phyloP scores from a whole-genome alignment of 139 green algal species.

The Closterium sp. region DNA sequence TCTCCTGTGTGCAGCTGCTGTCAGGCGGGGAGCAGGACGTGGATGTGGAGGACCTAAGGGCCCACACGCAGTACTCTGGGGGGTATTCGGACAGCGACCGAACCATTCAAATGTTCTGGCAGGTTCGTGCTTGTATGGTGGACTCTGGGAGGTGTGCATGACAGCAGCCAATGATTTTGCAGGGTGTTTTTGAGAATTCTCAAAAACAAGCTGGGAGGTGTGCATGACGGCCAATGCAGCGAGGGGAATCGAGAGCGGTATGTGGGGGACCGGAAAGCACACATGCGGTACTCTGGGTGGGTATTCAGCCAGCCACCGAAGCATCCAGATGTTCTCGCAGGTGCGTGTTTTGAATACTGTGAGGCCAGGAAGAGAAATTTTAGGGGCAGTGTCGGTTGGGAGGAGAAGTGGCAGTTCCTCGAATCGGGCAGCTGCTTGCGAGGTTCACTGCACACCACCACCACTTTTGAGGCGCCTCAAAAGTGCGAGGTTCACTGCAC shows the following conservation, averaged over 20 bases:
- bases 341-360: too few species aligned
- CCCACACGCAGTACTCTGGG: slow-evolving; percentile 61
- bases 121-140: neutral
- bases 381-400: slow-evolving; percentile 28
- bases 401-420: slow-evolving; percentile 61
- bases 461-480: too few species aligned
- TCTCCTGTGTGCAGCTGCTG: slow-evolving; percentile 10
- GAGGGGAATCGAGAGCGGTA: too few species aligned
- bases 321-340: slow-evolving; percentile 80
- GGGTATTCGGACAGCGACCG: slow-evolving; percentile 63
- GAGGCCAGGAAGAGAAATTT: too few species aligned
- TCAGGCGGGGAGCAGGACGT: slow-evolving; percentile 23
- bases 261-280: neutral
- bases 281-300: slow-evolving; percentile 64
- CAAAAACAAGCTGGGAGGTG: too few species aligned
- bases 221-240: too few species aligned
- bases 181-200: too few species aligned
- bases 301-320: slow-evolving; percentile 62
- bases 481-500: too few species aligned
- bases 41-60: slow-evolving; percentile 29
- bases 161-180: too few species aligned
- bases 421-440: slow-evolving; percentile 85
- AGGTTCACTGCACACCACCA: too few species aligned
- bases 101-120: slow-evolving; percentile 83
- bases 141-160: too few species aligned